phyloP scores from a whole-genome alignment of 1,284 basidiomycete species.

The Stereum hirsutum region DNA sequence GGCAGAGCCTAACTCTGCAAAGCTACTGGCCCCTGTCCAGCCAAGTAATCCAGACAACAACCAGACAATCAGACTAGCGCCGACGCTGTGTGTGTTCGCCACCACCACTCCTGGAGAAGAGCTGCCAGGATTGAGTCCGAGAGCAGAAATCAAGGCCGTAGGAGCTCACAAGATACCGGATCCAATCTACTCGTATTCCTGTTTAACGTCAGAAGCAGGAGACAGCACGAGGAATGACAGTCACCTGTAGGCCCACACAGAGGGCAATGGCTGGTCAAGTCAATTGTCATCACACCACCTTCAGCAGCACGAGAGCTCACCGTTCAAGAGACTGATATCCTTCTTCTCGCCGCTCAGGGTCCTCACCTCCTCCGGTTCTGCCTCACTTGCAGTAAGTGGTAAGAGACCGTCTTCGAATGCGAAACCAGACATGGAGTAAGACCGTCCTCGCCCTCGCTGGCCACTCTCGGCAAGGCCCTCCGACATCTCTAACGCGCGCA shows the following conservation, averaged over 20 bases:
- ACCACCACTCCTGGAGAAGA: conserved; percentile 89
- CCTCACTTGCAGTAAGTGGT: conserved; percentile 68
- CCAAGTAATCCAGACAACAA: conserved; percentile 70
- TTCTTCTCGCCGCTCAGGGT: conserved; percentile 51
- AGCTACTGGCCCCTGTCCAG: conserved; percentile 92
- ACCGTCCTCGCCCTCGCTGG: conserved; percentile 31
- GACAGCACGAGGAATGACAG: conserved; percentile 1
- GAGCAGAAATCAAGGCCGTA: not conserved
- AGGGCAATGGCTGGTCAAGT: conserved; percentile 63
- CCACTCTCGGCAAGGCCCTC: conserved; percentile 42
- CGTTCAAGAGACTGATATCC: conserved; percentile 70
- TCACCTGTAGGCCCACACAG: conserved; percentile 71
- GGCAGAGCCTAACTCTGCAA: conserved; percentile 78
- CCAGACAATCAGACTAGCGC: conserved; percentile 81
- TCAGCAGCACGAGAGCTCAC: conserved; percentile 28
- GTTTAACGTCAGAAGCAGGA: conserved; percentile 10
- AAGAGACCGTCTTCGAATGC: conserved; percentile 72
- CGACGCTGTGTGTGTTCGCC: conserved; percentile 78
- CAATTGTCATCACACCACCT: not conserved
- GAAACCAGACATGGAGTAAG: conserved; percentile 70
- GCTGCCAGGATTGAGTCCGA: conserved; percentile 26
- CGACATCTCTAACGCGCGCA: conserved; percentile 69
- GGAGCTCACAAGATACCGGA: conserved; percentile 80
- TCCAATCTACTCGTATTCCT: conserved; percentile 48
- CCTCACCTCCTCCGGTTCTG: conserved; percentile 45